phyloP scores from a whole-genome alignment of 208 protist species.

The Leishmania amazonensis region DNA sequence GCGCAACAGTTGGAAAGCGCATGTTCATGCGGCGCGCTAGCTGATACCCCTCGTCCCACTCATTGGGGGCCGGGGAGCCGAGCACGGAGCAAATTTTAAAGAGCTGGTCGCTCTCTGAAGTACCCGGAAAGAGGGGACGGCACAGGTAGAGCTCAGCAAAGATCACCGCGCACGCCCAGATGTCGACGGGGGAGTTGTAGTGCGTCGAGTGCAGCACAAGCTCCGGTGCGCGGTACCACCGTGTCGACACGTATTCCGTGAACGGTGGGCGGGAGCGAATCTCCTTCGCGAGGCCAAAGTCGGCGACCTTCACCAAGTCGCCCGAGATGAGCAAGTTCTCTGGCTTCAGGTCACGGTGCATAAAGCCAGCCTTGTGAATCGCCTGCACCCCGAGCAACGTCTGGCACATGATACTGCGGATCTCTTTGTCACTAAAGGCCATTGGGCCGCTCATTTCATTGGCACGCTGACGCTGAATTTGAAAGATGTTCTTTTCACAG shows the following conservation, averaged over 20 bases:
- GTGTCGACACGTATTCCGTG: conserved; percentile 98
- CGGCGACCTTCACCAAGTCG: conserved; percentile 96
- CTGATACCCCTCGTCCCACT: conserved; percentile 95
- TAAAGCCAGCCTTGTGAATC: conserved; percentile 93
- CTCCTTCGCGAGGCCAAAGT: conserved; percentile 97
- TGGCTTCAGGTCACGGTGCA: conserved; percentile 95
- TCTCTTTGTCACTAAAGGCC: conserved; percentile 93
- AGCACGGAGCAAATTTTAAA: conserved; percentile 97
- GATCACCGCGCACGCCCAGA: conserved; percentile 97
- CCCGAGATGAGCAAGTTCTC: conserved; percentile 92
- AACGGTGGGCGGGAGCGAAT: conserved; percentile 97
- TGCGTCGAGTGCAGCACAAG: conserved; percentile 97
- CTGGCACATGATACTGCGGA: conserved; percentile 96
- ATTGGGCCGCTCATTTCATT: conserved; percentile 76
- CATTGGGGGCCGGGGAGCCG: conserved; percentile 72
- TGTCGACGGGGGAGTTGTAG: conserved; percentile 98
- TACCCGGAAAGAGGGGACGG: conserved; percentile 96
- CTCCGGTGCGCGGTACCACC: conserved; percentile 98
- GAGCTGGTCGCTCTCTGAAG: conserved; percentile 94
- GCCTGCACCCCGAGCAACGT: conserved; percentile 82
- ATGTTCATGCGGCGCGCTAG: conserved; percentile 93
- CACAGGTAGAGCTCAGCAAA: conserved; percentile 96
- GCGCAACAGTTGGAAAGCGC: conserved; percentile 92
- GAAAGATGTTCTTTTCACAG: conserved; percentile 97
- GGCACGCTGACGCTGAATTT: conserved; percentile 93